phyloP scores from a whole-genome alignment of 1,284 basidiomycete species.

The Rhodofomes roseus region DNA sequence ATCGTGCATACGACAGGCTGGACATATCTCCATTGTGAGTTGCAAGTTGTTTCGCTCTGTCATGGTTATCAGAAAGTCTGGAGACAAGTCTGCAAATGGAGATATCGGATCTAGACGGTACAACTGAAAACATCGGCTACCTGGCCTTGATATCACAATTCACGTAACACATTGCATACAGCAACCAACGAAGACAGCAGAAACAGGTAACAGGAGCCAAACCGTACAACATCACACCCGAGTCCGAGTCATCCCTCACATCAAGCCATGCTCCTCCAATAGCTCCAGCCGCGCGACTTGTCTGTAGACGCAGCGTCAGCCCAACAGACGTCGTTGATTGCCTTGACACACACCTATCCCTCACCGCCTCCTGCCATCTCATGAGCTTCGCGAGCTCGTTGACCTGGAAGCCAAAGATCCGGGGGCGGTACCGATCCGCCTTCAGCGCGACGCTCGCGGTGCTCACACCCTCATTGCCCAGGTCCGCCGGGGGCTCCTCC shows the following conservation, averaged over 20 bases:
- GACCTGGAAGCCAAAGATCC: slow-evolving; percentile 93
- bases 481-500: slow-evolving; percentile 46
- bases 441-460: slow-evolving; percentile 82
- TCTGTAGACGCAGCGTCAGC: slow-evolving; percentile 21
- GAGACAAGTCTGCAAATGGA: neutral
- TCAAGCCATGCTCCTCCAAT: slow-evolving; percentile 32
- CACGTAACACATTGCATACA: neutral
- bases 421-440: slow-evolving; percentile 85
- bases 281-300: slow-evolving; percentile 46
- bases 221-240: neutral
- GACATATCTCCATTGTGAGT: no score
- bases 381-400: slow-evolving; percentile 91
- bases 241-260: neutral
- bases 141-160: neutral
- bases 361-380: slow-evolving; percentile 88
- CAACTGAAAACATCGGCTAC: neutral
- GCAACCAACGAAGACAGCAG: neutral
- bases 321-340: neutral
- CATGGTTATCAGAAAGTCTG: no score
- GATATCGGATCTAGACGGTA: neutral
- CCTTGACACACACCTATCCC: slow-evolving; percentile 62
- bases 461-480: slow-evolving; percentile 58
- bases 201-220: neutral
- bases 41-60: no score
- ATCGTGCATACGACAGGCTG: no score